Evolutionary conservation across 179 eudicot genomes (phyloP).

Genomic region (Beta lomatogona): DNA sequence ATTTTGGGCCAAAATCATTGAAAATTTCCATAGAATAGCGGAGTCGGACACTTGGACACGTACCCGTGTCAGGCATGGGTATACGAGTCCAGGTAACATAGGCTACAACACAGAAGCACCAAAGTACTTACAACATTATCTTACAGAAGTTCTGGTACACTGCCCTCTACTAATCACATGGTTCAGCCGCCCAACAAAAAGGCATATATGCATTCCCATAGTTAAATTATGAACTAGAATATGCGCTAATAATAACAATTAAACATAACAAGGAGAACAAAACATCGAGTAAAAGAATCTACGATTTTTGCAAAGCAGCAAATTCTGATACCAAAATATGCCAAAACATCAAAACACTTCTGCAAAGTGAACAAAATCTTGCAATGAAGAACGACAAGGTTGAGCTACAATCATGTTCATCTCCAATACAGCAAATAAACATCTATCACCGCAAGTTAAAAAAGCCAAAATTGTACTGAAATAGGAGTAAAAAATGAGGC

Average conservation of each 20-base stretch:
- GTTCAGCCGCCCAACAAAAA: background rate
- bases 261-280: background rate
- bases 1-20: no score
- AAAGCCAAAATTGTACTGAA: conserved; percentile 1
- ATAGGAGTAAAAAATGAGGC: background rate
- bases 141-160: background rate
- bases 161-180: background rate
- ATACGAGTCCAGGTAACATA: no score
- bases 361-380: background rate
- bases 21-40: no score
- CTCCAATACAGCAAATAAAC: conserved; percentile 1
- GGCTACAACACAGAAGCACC: background rate
- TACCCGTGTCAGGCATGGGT: no score
- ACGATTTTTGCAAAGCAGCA: background rate
- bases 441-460: background rate
- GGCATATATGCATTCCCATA: no score
- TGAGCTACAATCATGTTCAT: conserved; percentile 3
- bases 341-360: background rate
- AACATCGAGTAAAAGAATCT: background rate
- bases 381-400: background rate
- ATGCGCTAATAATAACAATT: no score
- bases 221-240: no score
- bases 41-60: no score
- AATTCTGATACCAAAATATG: background rate
- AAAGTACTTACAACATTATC: background rate